Evolutionary conservation across 495 filamentous ascomycete species (phyloP).

Genomic region (Penicillium daleae): DNA sequence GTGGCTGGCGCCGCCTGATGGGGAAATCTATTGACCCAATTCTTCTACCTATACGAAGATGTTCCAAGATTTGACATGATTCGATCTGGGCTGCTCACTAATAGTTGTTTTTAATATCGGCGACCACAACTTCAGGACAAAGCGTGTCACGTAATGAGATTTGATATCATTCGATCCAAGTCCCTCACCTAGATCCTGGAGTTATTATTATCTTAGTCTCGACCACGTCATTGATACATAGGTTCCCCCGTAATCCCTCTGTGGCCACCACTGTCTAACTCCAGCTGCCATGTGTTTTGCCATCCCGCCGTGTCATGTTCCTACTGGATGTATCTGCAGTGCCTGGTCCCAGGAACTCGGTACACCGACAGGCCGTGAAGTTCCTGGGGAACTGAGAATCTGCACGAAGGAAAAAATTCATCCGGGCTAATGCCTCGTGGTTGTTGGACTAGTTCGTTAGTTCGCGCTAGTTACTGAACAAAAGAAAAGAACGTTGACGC

Average conservation of each 20-base stretch:
- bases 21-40: not conserved
- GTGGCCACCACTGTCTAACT: conserved; percentile 3
- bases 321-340: not conserved
- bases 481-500: not conserved
- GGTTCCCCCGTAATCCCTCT: not conserved
- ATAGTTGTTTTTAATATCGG: not conserved
- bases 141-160: not conserved
- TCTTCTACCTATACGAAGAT: not conserved
- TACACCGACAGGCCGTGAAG: not conserved
- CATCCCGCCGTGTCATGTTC: not conserved
- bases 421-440: not conserved
- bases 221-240: not conserved
- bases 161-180: not conserved
- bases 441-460: not conserved
- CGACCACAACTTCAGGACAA: not conserved
- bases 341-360: not conserved
- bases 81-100: not conserved
- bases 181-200: too few relatives aligned
- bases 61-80: not conserved
- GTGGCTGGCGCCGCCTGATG: not conserved
- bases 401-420: not conserved
- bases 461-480: not conserved
- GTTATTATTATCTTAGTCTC: too few relatives aligned
- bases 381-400: conserved; percentile 1
- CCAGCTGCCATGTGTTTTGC: conserved; percentile 2